Conservation (phyloP, 345 rosid genomes). For the Trapa incisa region DNA sequence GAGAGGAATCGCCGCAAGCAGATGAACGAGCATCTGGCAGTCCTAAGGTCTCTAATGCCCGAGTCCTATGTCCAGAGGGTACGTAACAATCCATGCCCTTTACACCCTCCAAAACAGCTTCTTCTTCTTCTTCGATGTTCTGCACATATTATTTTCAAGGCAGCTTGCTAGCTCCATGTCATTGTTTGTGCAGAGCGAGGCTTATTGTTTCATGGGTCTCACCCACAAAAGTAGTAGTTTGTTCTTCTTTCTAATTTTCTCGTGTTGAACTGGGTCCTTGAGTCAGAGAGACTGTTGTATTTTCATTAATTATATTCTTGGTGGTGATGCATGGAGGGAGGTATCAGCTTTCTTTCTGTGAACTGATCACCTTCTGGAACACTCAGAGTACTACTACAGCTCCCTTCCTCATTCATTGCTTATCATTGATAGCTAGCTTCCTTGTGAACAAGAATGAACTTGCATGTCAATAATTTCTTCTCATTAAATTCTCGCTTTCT, state of each 20-base stretch:
- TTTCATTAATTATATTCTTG: too few relatives aligned
- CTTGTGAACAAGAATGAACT: too few relatives aligned
- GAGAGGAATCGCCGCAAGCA: slow-evolving; percentile 85
- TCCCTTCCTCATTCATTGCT: background rate
- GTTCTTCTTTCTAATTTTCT: too few relatives aligned
- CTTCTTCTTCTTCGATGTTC: background rate
- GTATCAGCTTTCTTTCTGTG: background rate
- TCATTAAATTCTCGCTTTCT: background rate
- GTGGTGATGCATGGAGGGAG: background rate
- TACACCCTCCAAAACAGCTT: background rate
- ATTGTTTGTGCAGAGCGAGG: background rate
- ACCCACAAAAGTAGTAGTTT: too few relatives aligned
- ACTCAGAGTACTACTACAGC: background rate
- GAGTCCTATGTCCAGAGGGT: slow-evolving; percentile 76
- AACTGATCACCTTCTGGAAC: background rate
- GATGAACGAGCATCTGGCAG: slow-evolving; percentile 77
- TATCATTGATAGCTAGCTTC: too few relatives aligned
- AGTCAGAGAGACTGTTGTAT: too few relatives aligned
- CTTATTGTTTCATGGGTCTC: background rate
- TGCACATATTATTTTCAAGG: background rate
- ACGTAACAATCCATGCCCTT: background rate
- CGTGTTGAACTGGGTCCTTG: background rate
- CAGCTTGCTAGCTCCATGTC: background rate
- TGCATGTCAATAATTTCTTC: background rate
- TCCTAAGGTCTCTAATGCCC: slow-evolving; percentile 79